phyloP scores from a whole-genome alignment of 306 rosid species.

The Prinsepia uniflora region DNA sequence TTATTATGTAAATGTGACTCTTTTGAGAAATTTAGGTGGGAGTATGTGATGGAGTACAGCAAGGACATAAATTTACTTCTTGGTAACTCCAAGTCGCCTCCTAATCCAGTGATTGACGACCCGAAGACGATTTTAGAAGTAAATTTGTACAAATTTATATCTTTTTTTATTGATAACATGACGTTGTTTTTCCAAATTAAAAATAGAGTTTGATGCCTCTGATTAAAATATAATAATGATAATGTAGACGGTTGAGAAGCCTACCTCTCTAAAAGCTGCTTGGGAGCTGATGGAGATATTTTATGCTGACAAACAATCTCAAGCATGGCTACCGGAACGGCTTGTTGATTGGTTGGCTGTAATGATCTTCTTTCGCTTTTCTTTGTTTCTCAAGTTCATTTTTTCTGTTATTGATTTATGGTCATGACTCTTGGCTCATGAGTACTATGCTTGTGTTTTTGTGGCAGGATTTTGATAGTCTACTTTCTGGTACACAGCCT shows the following conservation, averaged over 20 bases:
- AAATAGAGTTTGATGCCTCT: conserved; percentile 8
- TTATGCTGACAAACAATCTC: conserved; percentile 84
- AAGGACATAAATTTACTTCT: conserved; percentile 70
- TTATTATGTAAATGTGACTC: background rate
- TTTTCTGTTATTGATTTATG: background rate
- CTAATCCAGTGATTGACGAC: conserved; percentile 57
- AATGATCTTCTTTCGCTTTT: conserved; percentile 43
- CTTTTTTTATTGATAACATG: conserved; percentile 4
- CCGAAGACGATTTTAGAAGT: conserved; percentile 54
- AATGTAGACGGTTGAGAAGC: conserved; percentile 64
- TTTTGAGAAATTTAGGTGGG: conserved; percentile 61
- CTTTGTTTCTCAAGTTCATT: background rate
- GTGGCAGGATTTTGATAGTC: conserved; percentile 74
- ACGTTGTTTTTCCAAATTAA: background rate
- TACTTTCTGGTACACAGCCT: conserved; percentile 62
- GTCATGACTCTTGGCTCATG: background rate
- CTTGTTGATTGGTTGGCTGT: conserved; percentile 98
- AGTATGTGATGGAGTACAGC: conserved; percentile 81
- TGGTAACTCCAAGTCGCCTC: conserved; percentile 41
- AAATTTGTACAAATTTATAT: conserved; percentile 13
- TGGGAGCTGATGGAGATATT: conserved; percentile 94
- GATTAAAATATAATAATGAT: conserved; percentile 12
- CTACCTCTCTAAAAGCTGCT: conserved; percentile 81
- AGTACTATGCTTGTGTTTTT: conserved; percentile 20
- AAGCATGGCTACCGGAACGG: conserved; percentile 82